Base-by-base conservation (phyloP, 257 asterid genomes). In the Nicotiana noctiflora region DNA sequence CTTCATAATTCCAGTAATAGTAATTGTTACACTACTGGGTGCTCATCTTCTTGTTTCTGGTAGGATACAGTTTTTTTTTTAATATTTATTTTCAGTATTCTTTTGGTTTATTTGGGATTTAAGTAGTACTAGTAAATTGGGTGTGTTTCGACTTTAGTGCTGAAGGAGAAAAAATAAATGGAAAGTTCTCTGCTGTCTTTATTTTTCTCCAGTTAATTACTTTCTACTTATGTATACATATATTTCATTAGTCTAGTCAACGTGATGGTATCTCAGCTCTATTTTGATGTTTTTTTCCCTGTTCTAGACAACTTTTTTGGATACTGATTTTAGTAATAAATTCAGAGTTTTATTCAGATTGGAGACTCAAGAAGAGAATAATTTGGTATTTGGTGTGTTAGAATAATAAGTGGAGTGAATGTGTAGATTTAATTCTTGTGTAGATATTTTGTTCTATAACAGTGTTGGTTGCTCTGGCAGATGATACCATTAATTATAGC, bases 31-130 rank as follows among this genome's bases (percentile, higher is more conserved):
- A 65, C 66, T 4, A 11, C 25, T 52, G 56, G 53, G 1, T 49
- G 77, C 57, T 80, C 86, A 62, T 89, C 89, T 52, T 83, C 84
- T 83, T 88, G 87, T 77, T 86, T 84, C 79, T 84, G 86, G 80
- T 87, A 90, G 88, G 25, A 56, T 6, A 15, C 13, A 31, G 14
- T 10, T 77, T 17, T 10, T 77, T 17, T 32, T 12, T 44, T 46
- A 34, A 6, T 59, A 14, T 7, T n/a, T 25, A 5, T 12, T 27
- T 79, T 52, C 52, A 21, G 44, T 74, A 57, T 23, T 56, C 40
- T 51, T 75, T 17, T 29, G 32, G 52, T 1, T 59, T 8, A 21
- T 31, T 57, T 44, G 10, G 68, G 72, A 59, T 14, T 77, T 34
- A 7, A n/a, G 53, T 34, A 27, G 19, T 15, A 53, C 19, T 13